phyloP scores from a whole-genome alignment of 257 asterid species.

The Cordia subcordata region DNA sequence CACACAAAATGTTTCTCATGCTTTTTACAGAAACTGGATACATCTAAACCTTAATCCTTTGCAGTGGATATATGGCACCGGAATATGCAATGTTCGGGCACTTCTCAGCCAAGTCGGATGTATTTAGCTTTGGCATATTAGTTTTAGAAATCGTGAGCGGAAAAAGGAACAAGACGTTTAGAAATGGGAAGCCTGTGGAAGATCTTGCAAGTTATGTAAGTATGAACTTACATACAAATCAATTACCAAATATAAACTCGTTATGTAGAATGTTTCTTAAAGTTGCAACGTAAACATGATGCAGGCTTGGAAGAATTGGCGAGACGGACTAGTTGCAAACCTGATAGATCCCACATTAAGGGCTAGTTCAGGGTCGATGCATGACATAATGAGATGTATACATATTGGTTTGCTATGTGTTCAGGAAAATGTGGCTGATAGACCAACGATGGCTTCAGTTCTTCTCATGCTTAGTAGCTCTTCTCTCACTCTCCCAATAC shows the following conservation, averaged over 20 bases:
- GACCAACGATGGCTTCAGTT: conserved; percentile 30
- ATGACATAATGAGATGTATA: conserved; percentile 18
- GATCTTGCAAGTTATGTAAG: conserved; percentile 34
- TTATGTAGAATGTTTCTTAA: too few species aligned
- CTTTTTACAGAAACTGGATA: too few species aligned
- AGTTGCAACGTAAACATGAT: background rate
- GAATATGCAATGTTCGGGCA: conserved; percentile 34
- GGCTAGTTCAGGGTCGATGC: conserved; percentile 2
- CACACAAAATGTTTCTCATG: too few species aligned
- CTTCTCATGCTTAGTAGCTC: conserved; percentile 22
- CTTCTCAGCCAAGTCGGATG: conserved; percentile 38
- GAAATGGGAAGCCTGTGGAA: conserved; percentile 13
- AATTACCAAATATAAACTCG: too few species aligned
- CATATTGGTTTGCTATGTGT: conserved; percentile 25
- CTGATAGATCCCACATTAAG: conserved; percentile 12
- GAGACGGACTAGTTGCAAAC: conserved; percentile 4
- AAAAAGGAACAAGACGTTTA: conserved; percentile 10
- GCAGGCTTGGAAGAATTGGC: conserved; percentile 28
- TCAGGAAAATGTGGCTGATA: conserved; percentile 18
- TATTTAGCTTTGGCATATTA: conserved; percentile 45
- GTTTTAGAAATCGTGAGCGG: conserved; percentile 42
- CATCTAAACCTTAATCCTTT: too few species aligned
- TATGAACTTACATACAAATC: background rate
- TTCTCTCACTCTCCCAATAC: conserved; percentile 13
- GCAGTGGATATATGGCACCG: conserved; percentile 45